Percentiles rank a stretch among this genome's conserved stretches.
Evolutionary conservation across 169 alveolate species (phyloP).

Genomic region (Prorocentrum cordatum): DNA sequence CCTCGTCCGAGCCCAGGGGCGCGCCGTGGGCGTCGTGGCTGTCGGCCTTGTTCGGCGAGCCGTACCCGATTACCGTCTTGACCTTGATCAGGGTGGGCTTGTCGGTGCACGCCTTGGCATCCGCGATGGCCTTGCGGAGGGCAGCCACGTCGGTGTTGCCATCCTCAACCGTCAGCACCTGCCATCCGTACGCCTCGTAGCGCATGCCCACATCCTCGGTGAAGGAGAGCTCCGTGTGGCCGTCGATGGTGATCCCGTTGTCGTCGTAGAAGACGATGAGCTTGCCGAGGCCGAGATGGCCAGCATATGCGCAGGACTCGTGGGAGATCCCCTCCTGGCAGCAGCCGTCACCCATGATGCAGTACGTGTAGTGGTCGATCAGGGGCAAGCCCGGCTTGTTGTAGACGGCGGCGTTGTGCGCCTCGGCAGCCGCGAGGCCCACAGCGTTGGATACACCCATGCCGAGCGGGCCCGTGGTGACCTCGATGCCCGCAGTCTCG

Average conservation of each 20-base stretch:
- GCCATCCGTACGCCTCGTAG: slow-evolving; percentile 18
- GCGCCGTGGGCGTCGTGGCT: slow-evolving; percentile 78
- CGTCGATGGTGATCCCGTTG: slow-evolving; percentile 78
- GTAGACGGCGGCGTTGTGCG: slow-evolving; percentile 73
- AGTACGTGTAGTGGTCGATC: slow-evolving; percentile 73
- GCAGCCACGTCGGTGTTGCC: slow-evolving; percentile 6
- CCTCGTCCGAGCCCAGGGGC: slow-evolving; percentile 72
- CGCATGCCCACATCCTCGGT: slow-evolving; percentile 73
- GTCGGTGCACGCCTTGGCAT: slow-evolving; percentile 25
- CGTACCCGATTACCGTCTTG: slow-evolving; percentile 14
- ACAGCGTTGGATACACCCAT: slow-evolving; percentile 77
- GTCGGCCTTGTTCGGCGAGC: slow-evolving; percentile 70
- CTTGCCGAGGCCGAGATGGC: slow-evolving; percentile 77
- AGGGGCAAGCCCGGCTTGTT: slow-evolving; percentile 67
- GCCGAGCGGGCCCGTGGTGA: slow-evolving; percentile 76
- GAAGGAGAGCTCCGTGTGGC: slow-evolving; percentile 76
- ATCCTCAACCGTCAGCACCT: not conserved
- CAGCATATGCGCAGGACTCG: slow-evolving; percentile 82
- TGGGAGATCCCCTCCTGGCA: slow-evolving; percentile 76
- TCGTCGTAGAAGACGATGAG: slow-evolving; percentile 77
- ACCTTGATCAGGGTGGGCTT: slow-evolving; percentile 40
- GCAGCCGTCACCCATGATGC: slow-evolving; percentile 75
- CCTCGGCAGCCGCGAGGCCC: slow-evolving; percentile 74
- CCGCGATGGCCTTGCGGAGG: slow-evolving; percentile 20
- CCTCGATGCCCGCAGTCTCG: slow-evolving; percentile 46